A percentile compares a stretch with the other conserved stretches of the same genome.
Conservation (phyloP, 176 grass and related monocot species). For the Puya raimondii region DNA sequence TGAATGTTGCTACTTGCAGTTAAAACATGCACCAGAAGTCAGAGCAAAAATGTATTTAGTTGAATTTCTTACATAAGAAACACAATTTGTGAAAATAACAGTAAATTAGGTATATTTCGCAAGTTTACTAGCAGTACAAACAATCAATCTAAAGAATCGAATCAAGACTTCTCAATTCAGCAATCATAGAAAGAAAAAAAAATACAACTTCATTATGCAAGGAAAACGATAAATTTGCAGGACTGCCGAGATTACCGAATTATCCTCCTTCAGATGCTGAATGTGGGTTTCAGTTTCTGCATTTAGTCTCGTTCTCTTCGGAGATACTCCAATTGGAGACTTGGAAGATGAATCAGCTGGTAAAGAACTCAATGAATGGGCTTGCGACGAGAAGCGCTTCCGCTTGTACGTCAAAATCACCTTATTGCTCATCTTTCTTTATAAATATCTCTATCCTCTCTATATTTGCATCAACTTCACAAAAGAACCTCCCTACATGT, state of each 20-base stretch:
- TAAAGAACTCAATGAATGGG: constrained; percentile 2
- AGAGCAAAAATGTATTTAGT: too few relatives aligned
- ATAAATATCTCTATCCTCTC: not conserved
- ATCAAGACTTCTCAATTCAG: not conserved
- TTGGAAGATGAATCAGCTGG: constrained; percentile 7
- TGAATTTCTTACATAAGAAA: too few relatives aligned
- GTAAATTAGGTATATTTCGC: too few relatives aligned
- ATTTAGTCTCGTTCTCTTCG: not conserved
- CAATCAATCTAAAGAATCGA: not conserved
- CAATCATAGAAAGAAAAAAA: not conserved
- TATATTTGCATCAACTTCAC: not conserved
- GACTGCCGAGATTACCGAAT: constrained; percentile 25
- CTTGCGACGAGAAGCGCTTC: constrained; percentile 28
- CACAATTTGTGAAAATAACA: too few relatives aligned
- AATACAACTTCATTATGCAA: not conserved
- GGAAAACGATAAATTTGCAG: not conserved
- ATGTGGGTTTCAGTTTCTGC: not conserved
- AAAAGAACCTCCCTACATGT: not conserved
- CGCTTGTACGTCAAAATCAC: constrained; percentile 54
- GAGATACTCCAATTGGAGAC: constrained; percentile 12
- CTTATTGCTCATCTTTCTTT: constrained; percentile 30
- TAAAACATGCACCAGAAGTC: too few relatives aligned
- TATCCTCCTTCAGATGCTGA: constrained; percentile 9
- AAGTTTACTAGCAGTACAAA: too few relatives aligned
- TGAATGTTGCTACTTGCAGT: too few relatives aligned